phyloP scores from a whole-genome alignment of 768 basidiomycete species.

The Serpula lacrymans region DNA sequence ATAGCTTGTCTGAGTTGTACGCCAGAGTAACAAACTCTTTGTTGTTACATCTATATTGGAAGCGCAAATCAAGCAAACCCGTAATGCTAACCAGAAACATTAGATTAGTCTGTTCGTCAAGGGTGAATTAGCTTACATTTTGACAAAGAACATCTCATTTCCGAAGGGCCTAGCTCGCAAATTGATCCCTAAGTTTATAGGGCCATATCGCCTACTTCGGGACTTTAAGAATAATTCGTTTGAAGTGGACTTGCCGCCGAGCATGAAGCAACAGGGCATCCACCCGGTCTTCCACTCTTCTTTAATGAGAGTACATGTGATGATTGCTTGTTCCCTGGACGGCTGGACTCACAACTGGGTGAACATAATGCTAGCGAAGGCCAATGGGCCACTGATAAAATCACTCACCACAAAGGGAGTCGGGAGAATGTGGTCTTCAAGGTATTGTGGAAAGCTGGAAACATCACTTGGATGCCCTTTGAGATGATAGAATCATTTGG shows the following conservation, averaged over 20 bases:
- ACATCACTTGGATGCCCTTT: slow-evolving; percentile 33
- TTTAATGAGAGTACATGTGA: slow-evolving; percentile 28
- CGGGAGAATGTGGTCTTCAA: slow-evolving; percentile 25
- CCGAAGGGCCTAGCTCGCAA: slow-evolving; percentile 28
- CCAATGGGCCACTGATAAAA: slow-evolving; percentile 25
- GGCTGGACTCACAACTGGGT: slow-evolving; percentile 17
- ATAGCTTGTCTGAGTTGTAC: too few relatives aligned
- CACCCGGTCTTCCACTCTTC: slow-evolving; percentile 32
- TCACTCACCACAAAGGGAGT: slow-evolving; percentile 24
- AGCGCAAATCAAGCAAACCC: slow-evolving; percentile 23
- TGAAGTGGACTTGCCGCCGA: slow-evolving; percentile 23
- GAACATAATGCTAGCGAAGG: slow-evolving; percentile 16
- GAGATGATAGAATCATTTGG: too few relatives aligned
- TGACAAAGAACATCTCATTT: slow-evolving; percentile 31
- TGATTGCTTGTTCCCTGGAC: slow-evolving; percentile 27
- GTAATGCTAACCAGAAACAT: slow-evolving; percentile 18
- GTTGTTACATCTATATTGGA: slow-evolving; percentile 22
- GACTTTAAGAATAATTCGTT: slow-evolving; percentile 15
- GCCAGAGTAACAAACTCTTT: too few relatives aligned
- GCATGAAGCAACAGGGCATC: slow-evolving; percentile 22
- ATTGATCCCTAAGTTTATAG: slow-evolving; percentile 33
- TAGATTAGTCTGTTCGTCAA: slow-evolving; percentile 11
- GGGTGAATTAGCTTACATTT: slow-evolving; percentile 31
- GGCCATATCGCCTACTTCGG: slow-evolving; percentile 24
- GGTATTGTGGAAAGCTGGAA: slow-evolving; percentile 32